These are phyloP conservation scores for Gigaspora rosea DNA, from an alignment of 192 early-diverging fungal species.

Conservation along the genomic window DNA sequence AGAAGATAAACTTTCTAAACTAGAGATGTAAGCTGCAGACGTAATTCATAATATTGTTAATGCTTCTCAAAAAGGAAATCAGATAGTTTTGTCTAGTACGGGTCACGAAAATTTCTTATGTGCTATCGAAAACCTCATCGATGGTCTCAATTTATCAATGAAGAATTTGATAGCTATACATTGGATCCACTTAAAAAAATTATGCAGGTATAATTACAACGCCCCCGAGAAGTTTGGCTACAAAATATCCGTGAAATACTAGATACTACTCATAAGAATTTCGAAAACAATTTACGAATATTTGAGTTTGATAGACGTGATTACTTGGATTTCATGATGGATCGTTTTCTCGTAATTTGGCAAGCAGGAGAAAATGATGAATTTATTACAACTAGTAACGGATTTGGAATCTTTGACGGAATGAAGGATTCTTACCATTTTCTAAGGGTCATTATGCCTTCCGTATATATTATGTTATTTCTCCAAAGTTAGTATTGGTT, in stretches of 20 bases:
- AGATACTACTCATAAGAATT: slow-evolving; percentile 28
- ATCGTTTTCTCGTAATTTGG: slow-evolving; percentile 38
- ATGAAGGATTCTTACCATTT: background rate
- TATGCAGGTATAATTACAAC: slow-evolving; percentile 36
- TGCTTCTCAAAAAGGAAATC: slow-evolving; percentile 19
- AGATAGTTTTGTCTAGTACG: slow-evolving; percentile 7
- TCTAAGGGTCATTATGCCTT: slow-evolving; percentile 8
- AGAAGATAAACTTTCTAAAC: slow-evolving; percentile 34
- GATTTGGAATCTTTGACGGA: slow-evolving; percentile 43
- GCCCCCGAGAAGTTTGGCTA: slow-evolving; percentile 39
- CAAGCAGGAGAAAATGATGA: slow-evolving; percentile 40
- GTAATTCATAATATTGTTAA: slow-evolving; percentile 29
- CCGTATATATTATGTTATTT: slow-evolving; percentile 41
- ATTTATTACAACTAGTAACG: slow-evolving; percentile 39
- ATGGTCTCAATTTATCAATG: slow-evolving; percentile 31
- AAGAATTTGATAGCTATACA: slow-evolving; percentile 19
- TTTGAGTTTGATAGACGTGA: background rate
- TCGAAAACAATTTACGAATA: slow-evolving; percentile 17
- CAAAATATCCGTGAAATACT: slow-evolving; percentile 40
- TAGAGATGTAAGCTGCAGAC: slow-evolving; percentile 29
- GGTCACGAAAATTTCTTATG: slow-evolving; percentile 38
- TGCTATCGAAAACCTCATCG: slow-evolving; percentile 34
- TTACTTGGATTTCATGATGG: background rate
- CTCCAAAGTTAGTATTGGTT: slow-evolving; percentile 39
- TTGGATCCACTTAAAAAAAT: slow-evolving; percentile 4